Evolutionary conservation across 2,329 filamentous ascomycete genomes (phyloP).

Genomic region (Trichoderma hamatum): DNA sequence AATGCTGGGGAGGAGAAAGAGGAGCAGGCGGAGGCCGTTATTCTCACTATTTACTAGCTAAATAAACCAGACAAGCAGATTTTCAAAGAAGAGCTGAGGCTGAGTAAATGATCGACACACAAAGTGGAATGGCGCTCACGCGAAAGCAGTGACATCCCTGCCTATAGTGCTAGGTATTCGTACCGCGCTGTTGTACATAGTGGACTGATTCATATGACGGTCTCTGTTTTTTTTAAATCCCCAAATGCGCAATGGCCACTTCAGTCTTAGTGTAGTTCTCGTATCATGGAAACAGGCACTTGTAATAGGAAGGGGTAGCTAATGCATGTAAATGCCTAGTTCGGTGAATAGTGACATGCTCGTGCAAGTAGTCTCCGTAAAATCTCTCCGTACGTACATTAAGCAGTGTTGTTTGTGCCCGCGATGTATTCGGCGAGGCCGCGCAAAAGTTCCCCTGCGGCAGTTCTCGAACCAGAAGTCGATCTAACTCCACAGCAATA

Average conservation of each 20-base stretch:
- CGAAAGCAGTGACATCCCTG: neutral
- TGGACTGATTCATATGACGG: neutral
- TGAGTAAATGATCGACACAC: neutral
- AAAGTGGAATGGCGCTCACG: neutral
- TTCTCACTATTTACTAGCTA: neutral
- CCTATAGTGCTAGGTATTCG: neutral
- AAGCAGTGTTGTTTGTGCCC: neutral
- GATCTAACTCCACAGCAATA: neutral
- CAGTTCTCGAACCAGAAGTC: neutral
- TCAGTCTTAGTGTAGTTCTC: neutral
- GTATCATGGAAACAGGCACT: neutral
- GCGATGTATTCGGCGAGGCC: neutral
- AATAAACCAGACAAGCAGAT: neutral
- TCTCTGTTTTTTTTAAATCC: neutral
- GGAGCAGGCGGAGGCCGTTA: neutral
- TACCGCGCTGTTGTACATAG: too few relatives aligned
- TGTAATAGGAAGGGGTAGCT: neutral
- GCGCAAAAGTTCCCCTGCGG: conserved; percentile 15
- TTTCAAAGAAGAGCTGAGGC: neutral
- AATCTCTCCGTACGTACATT: neutral
- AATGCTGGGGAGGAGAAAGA: neutral
- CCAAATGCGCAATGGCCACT: neutral
- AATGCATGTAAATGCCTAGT: conserved; percentile 1
- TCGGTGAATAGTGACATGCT: conserved; percentile 17
- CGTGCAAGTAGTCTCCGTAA: neutral